A percentile compares a stretch with the other conserved stretches of the same genome.
phyloP scores from a whole-genome alignment of 1,284 basidiomycete species.

The Ceratobasidium theobromae region DNA sequence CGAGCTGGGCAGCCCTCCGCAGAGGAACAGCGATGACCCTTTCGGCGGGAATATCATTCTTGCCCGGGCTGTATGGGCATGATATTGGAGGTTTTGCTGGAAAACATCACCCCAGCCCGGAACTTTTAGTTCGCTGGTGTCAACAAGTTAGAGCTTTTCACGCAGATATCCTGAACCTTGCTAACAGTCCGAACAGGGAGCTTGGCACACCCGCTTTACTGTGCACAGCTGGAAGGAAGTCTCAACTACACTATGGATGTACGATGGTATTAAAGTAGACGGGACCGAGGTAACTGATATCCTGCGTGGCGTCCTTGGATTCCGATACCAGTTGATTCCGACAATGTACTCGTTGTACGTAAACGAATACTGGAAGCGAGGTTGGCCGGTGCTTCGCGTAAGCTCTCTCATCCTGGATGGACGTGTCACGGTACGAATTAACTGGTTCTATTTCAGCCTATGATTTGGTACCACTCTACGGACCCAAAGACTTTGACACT shows the following conservation, averaged over 20 bases:
- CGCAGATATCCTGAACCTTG: background rate
- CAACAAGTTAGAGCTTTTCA: constrained; percentile 11
- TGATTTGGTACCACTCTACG: constrained; percentile 27
- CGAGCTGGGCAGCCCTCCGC: constrained; percentile 24
- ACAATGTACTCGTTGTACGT: constrained; percentile 30
- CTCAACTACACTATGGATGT: constrained; percentile 30
- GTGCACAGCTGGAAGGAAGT: constrained; percentile 29
- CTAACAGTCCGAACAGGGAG: constrained; percentile 9
- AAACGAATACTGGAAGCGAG: constrained; percentile 27
- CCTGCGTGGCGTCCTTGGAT: constrained; percentile 16
- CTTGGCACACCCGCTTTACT: constrained; percentile 29
- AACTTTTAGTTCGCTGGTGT: constrained; percentile 28
- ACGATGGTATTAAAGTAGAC: constrained; percentile 15
- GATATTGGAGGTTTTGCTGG: constrained; percentile 28
- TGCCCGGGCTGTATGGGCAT: constrained; percentile 26
- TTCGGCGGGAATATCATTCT: constrained; percentile 26
- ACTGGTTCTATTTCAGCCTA: background rate
- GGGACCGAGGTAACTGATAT: constrained; percentile 8
- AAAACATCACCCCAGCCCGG: constrained; percentile 22
- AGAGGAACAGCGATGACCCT: constrained; percentile 25
- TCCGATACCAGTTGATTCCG: constrained; percentile 22
- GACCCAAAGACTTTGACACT: constrained; percentile 24
- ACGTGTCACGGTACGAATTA: background rate
- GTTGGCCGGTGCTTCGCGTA: constrained; percentile 18
- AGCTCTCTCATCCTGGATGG: background rate